Percentiles rank a stretch among this genome's conserved stretches.
Conservation (phyloP, 176 grass and related monocot species). For the Bothriochloa decipiens region DNA sequence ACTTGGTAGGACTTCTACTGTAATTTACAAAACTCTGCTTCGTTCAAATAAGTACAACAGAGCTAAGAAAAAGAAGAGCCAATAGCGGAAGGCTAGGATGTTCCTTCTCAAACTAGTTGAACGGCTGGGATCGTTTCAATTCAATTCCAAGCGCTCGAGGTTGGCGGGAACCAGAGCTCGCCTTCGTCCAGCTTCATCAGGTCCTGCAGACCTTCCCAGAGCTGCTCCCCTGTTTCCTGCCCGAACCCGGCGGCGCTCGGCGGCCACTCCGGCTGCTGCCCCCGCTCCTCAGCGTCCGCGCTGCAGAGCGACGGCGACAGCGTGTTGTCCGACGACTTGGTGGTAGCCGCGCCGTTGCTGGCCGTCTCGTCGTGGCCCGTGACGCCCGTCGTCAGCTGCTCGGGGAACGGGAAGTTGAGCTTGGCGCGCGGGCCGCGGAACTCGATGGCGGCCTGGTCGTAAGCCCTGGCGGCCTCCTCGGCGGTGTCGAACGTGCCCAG, state of each 20-base stretch:
- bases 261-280: not conserved
- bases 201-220: conserved; percentile 84
- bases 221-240: conserved; percentile 40
- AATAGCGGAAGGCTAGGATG: not conserved
- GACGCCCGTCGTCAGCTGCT: conserved; percentile 27
- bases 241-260: not conserved
- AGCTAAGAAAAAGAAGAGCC: not conserved
- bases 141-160: conserved; percentile 32
- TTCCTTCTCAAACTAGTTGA: conserved; percentile 11
- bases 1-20: conserved; percentile 12
- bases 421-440: conserved; percentile 89
- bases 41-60: conserved; percentile 48
- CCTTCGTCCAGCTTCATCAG: conserved; percentile 61
- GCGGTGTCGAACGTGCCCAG: conserved; percentile 84
- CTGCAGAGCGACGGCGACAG: conserved; percentile 41
- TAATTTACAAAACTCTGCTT: conserved; percentile 62
- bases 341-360: not conserved
- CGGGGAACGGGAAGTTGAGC: conserved; percentile 85
- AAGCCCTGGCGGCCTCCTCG: conserved; percentile 78
- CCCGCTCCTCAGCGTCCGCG: not conserved
- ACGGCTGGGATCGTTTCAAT: conserved; percentile 50
- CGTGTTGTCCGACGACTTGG: conserved; percentile 43
- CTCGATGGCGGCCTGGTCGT: conserved; percentile 82
- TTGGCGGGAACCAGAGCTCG: conserved; percentile 50
- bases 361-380: not conserved